Percentiles rank a stretch among this genome's conserved stretches.
Conservation (phyloP, 805 yeast species). For the Metschnikowia kofuensis region DNA sequence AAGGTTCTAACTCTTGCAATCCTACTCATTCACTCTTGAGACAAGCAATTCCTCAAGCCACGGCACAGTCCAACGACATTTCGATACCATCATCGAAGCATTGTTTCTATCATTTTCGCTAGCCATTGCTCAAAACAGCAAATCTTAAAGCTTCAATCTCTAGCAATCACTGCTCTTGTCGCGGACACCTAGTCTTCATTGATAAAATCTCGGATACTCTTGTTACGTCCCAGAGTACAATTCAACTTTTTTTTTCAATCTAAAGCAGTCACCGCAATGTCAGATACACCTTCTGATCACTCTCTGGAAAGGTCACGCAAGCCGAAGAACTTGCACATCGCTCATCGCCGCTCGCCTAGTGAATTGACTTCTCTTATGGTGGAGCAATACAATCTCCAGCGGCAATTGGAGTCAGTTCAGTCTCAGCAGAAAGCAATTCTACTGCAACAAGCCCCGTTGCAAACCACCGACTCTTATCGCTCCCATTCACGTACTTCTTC, state of each 20-base stretch:
- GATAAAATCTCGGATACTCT: too few relatives aligned
- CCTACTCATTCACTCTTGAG: too few relatives aligned
- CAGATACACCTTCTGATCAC: constrained; percentile 12
- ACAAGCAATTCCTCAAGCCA: too few relatives aligned
- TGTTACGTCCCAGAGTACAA: too few relatives aligned
- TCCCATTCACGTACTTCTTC: constrained; percentile 37
- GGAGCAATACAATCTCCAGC: constrained; percentile 85
- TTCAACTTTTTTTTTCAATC: neutral
- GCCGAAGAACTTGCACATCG: constrained; percentile 65
- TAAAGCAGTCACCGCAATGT: constrained; percentile 7
- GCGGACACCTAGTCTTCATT: too few relatives aligned
- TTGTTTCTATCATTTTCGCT: too few relatives aligned
- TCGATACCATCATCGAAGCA: too few relatives aligned
- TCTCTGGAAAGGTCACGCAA: constrained; percentile 19
- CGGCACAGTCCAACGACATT: too few relatives aligned
- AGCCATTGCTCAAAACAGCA: too few relatives aligned
- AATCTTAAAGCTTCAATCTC: too few relatives aligned
- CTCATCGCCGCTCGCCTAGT: constrained; percentile 96
- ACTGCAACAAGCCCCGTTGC: constrained; percentile 45
- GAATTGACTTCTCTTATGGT: constrained; percentile 90
- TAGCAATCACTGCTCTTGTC: too few relatives aligned
- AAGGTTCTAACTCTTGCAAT: too few relatives aligned
- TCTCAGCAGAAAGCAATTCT: constrained; percentile 87
- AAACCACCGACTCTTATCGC: constrained; percentile 26
- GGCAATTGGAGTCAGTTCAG: constrained; percentile 87